Conservation (phyloP, 1,139 yeast species). For the Yamadazyma mexicana region DNA sequence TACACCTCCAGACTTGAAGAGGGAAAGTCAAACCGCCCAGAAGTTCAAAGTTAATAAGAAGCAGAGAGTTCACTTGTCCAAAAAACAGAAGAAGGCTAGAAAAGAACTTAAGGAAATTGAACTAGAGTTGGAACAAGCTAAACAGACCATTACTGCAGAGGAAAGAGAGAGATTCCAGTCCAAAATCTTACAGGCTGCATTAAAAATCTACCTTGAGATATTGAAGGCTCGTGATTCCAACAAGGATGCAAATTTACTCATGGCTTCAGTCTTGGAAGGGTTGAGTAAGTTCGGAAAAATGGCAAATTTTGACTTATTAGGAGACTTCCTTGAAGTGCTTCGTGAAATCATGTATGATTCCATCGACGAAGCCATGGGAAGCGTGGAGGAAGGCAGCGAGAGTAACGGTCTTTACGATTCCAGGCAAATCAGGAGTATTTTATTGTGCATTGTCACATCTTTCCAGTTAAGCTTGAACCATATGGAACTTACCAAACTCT, state of each 20-base stretch:
- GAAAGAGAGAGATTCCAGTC: conserved; percentile 86
- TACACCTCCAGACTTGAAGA: conserved; percentile 50
- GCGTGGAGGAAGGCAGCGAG: conserved; percentile 19
- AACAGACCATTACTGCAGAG: conserved; percentile 81
- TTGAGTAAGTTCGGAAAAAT: conserved; percentile 86
- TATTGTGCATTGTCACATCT: conserved; percentile 86
- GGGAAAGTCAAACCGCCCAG: conserved; percentile 39
- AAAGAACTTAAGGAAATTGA: conserved; percentile 87
- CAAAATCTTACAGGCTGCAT: conserved; percentile 70
- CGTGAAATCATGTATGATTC: conserved; percentile 69
- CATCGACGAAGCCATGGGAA: conserved; percentile 28
- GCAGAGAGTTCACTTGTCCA: conserved; percentile 85
- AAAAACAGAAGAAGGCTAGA: conserved; percentile 81
- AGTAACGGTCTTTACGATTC: conserved; percentile 34
- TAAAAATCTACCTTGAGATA: conserved; percentile 75
- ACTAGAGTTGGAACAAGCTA: conserved; percentile 85
- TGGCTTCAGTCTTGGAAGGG: conserved; percentile 90
- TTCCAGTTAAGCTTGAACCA: conserved; percentile 80
- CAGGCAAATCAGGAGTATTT: conserved; percentile 60
- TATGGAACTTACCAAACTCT: conserved; percentile 49
- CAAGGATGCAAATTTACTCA: conserved; percentile 52
- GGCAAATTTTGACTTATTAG: conserved; percentile 88
- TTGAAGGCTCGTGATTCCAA: conserved; percentile 53
- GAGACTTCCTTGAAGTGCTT: conserved; percentile 87
- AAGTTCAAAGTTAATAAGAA: conserved; percentile 66